Percentiles rank a stretch among this genome's conserved stretches.
phyloP scores from a whole-genome alignment of 169 alveolate species.

The Plasmodium yoelii region DNA sequence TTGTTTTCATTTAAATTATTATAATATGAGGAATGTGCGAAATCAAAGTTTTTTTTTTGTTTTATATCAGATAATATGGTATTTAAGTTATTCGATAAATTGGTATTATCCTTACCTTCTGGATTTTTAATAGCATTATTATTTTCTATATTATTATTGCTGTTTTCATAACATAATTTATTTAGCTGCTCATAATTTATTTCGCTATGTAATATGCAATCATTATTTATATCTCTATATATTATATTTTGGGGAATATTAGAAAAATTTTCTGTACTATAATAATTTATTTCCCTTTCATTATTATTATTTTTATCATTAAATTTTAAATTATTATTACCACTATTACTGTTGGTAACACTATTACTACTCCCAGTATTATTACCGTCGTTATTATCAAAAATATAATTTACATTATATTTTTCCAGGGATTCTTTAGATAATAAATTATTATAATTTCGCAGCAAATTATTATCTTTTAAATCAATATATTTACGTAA shows the following conservation, averaged over 20 bases:
- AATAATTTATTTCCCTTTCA: background rate
- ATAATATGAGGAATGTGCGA: background rate
- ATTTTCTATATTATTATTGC: background rate
- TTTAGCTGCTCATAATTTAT: background rate
- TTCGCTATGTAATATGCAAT: background rate
- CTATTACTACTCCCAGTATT: background rate
- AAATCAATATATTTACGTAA: background rate
- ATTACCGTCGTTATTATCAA: background rate
- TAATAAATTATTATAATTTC: no score
- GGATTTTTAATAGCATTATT: background rate
- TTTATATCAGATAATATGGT: conserved; percentile 2
- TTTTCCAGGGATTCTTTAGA: no score
- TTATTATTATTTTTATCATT: background rate
- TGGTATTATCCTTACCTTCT: conserved; percentile 10
- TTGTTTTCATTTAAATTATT: background rate
- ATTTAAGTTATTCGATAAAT: conserved; percentile 1
- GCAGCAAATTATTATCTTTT: background rate
- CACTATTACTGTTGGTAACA: background rate
- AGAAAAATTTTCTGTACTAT: background rate
- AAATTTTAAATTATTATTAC: background rate
- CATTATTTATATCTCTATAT: background rate
- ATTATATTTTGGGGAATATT: background rate
- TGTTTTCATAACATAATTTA: background rate
- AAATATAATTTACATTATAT: background rate
- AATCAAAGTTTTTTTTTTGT: background rate